Base-by-base conservation (phyloP, 2,329 filamentous ascomycete species). In the Bipolaris zeicola region DNA sequence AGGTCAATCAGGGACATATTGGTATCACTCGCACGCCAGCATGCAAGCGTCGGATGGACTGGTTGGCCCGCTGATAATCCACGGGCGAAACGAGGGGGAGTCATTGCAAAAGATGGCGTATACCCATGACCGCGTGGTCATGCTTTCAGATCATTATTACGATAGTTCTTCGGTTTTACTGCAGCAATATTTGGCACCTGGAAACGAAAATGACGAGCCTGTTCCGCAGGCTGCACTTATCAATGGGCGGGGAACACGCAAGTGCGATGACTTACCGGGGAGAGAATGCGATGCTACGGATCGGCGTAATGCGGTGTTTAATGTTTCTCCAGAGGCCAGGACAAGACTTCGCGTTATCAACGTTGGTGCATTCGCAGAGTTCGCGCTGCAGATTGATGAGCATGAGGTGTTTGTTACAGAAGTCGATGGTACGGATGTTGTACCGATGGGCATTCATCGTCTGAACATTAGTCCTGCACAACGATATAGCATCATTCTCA, bases 331-430 rank as follows among this genome's bases (percentile, higher is more conserved):
- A 2, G 77, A 81, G 2, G 72, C 80, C 66, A 93, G 87, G 0
- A 93, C 93, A 56, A 78, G 91, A 7, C 82, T 91, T 36, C 84
- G 88, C 18, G 81, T 91, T 57, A 80, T 89, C 62, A 91, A 91
- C 58, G 60, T 66, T 11, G 73, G 74, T 13, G 76, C 78, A 18
- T 69, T 79, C 43, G 75, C 76, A 0, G 76, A 73, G 6, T 80
- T 75, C 58, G 76, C 77, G 51, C 79, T 81, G 65, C 74, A 72
- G 48, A 76, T 80, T 42, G 78, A 80, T 46, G 71, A 71, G 11
- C 78, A 79, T 31, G 64, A 67, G 28, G 66, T 79, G 45, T 70
- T 69, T 6, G 76, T 79, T 37, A 77, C 79, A 26, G 66, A 73
- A 31, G 70, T 65, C 34, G 78, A 79, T 57, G 77, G 77, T 49